Conservation (phyloP, 2,329 filamentous ascomycete genomes). For the Bipolaris oryzae region DNA sequence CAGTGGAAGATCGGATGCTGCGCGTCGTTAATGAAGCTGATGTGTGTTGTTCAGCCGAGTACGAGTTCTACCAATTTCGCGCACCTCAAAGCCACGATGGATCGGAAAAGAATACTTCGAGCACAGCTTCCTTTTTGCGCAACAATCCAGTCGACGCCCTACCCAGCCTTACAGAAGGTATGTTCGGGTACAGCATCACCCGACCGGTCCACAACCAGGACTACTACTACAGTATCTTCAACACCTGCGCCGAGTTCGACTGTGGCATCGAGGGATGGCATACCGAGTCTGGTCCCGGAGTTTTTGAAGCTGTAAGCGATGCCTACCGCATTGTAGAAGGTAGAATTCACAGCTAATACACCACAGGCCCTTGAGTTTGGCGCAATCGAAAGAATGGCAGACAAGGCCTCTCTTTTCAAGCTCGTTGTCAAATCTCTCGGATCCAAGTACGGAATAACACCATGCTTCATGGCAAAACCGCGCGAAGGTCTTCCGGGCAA, state of each 20-base stretch:
- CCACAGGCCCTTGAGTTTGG: conserved; percentile 83
- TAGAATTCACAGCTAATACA: conserved; percentile 29
- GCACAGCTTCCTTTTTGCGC: conserved; percentile 75
- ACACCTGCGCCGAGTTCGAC: conserved; percentile 76
- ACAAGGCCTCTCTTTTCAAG: conserved; percentile 92
- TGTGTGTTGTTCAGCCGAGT: conserved; percentile 68
- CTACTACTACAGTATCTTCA: conserved; percentile 88
- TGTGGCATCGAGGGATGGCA: conserved; percentile 94
- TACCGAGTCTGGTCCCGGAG: conserved; percentile 89
- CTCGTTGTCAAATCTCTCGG: conserved; percentile 89
- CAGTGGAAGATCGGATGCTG: conserved; percentile 18
- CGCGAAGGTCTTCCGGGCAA: conserved; percentile 90
- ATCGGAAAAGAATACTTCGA: conserved; percentile 65
- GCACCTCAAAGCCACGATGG: conserved; percentile 62
- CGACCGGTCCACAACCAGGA: conserved; percentile 88
- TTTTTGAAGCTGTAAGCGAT: conserved; percentile 79
- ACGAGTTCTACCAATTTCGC: conserved; percentile 93
- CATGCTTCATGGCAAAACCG: conserved; percentile 99
- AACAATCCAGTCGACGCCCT: conserved; percentile 75
- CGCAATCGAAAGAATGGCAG: conserved; percentile 87
- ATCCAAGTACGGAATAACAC: conserved; percentile 86
- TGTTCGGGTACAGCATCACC: conserved; percentile 94
- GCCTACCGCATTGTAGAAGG: background rate
- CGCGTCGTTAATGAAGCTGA: conserved; percentile 28
- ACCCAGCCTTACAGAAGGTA: conserved; percentile 83